phyloP scores from a whole-genome alignment of 208 protist genomes.

The Kentomonas sorsogonicus region DNA sequence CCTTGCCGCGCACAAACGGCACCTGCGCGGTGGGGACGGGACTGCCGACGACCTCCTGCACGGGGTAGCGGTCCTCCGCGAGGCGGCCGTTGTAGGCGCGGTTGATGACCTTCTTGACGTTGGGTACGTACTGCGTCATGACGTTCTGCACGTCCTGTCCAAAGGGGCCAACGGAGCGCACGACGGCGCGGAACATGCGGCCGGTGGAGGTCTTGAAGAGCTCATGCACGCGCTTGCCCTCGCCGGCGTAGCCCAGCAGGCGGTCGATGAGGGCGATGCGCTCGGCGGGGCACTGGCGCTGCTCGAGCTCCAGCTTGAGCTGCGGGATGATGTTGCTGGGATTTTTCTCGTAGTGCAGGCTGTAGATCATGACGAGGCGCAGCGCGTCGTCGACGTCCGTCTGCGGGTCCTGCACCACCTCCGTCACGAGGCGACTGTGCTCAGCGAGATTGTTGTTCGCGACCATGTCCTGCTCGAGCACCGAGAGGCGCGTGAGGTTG shows the following conservation, averaged over 20 bases:
- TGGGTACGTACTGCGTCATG: slow-evolving; percentile 95
- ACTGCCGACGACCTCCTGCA: slow-evolving; percentile 48
- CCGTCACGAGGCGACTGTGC: slow-evolving; percentile 69
- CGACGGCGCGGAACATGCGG: slow-evolving; percentile 70
- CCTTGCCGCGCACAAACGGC: slow-evolving; percentile 58
- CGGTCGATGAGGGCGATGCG: slow-evolving; percentile 69
- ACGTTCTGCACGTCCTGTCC: slow-evolving; percentile 93
- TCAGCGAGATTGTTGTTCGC: slow-evolving; percentile 64
- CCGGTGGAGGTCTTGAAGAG: slow-evolving; percentile 69
- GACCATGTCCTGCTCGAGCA: slow-evolving; percentile 86
- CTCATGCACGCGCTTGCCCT: slow-evolving; percentile 62
- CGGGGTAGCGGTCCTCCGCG: slow-evolving; percentile 57
- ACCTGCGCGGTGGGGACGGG: slow-evolving; percentile 47
- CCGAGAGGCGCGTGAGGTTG: slow-evolving; percentile 71
- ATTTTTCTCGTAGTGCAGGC: slow-evolving; percentile 70
- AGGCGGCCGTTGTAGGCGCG: slow-evolving; percentile 78
- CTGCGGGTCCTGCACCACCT: slow-evolving; percentile 76
- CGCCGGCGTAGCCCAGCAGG: slow-evolving; percentile 58
- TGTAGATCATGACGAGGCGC: slow-evolving; percentile 75
- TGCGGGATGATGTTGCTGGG: slow-evolving; percentile 59
- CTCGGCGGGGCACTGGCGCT: slow-evolving; percentile 49
- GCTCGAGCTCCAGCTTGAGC: slow-evolving; percentile 54
- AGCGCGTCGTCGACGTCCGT: slow-evolving; percentile 80
- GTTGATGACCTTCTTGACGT: slow-evolving; percentile 87
- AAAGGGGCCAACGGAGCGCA: slow-evolving; percentile 73